These are phyloP conservation scores for Alloteropsis semialata DNA, from an alignment of 176 grass and related monocot species.

Conservation along the genomic window DNA sequence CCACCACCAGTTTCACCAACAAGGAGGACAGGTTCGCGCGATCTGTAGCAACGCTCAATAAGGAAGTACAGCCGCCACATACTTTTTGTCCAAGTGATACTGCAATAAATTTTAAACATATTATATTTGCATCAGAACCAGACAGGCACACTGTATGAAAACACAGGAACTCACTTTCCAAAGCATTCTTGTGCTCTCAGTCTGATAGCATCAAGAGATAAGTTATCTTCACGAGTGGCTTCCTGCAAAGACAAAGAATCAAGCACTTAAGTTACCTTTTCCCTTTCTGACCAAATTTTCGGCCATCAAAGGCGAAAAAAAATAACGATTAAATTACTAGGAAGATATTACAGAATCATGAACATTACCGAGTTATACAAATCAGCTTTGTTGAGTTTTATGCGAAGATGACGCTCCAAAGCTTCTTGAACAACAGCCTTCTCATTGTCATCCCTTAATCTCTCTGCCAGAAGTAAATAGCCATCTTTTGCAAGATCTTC, in stretches of 20 bases:
- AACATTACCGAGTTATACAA: conserved; percentile 65
- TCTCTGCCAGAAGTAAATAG: conserved; percentile 94
- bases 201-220: conserved; percentile 43
- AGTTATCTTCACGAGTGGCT: conserved; percentile 26
- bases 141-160: neutral
- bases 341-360: neutral
- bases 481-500: conserved; percentile 94
- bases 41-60: conserved; percentile 80
- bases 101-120: conserved; percentile 31
- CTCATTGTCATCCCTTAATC: conserved; percentile 85
- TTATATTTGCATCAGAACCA: neutral
- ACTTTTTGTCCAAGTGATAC: conserved; percentile 95
- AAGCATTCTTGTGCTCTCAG: conserved; percentile 47
- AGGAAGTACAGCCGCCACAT: conserved; percentile 94
- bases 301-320: neutral
- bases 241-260: conserved; percentile 51
- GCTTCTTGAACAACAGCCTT: conserved; percentile 72
- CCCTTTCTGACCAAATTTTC: neutral
- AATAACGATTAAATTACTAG: neutral
- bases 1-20: conserved; percentile 96
- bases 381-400: conserved; percentile 56
- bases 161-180: conserved; percentile 68
- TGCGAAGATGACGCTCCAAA: conserved; percentile 58
- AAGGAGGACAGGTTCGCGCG: conserved; percentile 92
- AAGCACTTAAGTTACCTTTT: neutral